These are phyloP conservation scores for Rubroboletus pulcherrimus DNA, from an alignment of 768 basidiomycete species.

Conservation along the genomic window DNA sequence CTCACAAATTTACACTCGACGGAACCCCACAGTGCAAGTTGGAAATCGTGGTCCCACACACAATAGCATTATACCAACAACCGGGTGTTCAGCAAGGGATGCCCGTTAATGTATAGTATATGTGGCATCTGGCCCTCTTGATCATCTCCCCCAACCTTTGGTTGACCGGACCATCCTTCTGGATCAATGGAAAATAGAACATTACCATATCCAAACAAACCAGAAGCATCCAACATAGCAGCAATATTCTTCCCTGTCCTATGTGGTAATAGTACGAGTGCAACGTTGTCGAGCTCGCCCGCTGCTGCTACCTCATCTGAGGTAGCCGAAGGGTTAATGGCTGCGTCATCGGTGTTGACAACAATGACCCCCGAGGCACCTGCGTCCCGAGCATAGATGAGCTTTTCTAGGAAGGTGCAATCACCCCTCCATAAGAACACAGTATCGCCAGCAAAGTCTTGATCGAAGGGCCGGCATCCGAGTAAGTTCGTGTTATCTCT, in stretches of 20 bases:
- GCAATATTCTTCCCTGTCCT: constrained; percentile 50
- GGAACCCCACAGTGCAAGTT: not conserved
- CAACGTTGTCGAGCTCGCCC: constrained; percentile 56
- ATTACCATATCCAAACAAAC: constrained; percentile 43
- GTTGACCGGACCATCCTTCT: constrained; percentile 28
- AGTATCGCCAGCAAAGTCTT: constrained; percentile 45
- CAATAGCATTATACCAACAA: constrained; percentile 47
- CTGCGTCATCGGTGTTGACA: constrained; percentile 55
- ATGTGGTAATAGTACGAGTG: constrained; percentile 54
- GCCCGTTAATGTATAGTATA: constrained; percentile 73
- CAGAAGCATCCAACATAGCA: constrained; percentile 53
- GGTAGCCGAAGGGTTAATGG: constrained; percentile 66
- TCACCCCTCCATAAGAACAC: constrained; percentile 71
- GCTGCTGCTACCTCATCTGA: constrained; percentile 51
- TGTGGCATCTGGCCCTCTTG: constrained; percentile 37
- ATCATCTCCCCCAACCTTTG: constrained; percentile 13
- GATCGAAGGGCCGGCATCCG: constrained; percentile 58
- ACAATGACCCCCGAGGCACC: constrained; percentile 80
- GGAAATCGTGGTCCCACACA: not conserved
- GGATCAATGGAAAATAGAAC: constrained; percentile 51
- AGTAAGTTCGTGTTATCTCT: constrained; percentile 48
- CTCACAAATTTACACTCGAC: not conserved
- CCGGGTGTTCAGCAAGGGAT: constrained; percentile 73
- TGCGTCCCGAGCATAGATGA: constrained; percentile 60
- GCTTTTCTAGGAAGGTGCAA: constrained; percentile 88